Base-by-base conservation (phyloP, 1,284 basidiomycete genomes). In the Ustilago sp. region DNA sequence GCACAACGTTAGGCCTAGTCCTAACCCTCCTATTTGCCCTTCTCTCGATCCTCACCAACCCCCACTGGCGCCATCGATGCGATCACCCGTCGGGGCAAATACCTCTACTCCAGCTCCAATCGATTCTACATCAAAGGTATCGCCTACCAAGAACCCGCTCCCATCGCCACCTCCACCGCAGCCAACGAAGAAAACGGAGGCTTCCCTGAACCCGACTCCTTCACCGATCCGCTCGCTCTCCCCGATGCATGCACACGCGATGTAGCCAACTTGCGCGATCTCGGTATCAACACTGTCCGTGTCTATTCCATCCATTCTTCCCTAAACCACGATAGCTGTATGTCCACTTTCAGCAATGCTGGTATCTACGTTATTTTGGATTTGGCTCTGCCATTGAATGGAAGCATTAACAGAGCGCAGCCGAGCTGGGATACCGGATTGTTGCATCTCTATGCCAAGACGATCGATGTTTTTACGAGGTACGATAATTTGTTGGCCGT, bases 301-400 rank as follows among this genome's bases (percentile, higher is more conserved):
- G 92, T 92, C 4, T 83, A 83, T 58, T 76, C 72, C 55, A 93
- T 95, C 78, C 90, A 95, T 85, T 90, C 93, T 0, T 89, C 91
- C 35, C 87, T 91, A 68, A 91, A 95, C 86, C 94, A 97, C 80
- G 93, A 94, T 84, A 88, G 87, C 1, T 97, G 94, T 86, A 96
- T 97, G 94, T 87, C 87, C 53, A 87, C 90, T 8, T 89, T 97
- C 67, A 91, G 91, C 81, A 87, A 88, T 45, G 93, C 93, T 47
- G 92, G 92, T 45, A 96, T 96, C 74, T 96, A 96, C 86, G 90
- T 93, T 60, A 92, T 96, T 91, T 94, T 96, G 74, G 94, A 96
- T 86, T 88, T 96, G 55, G 90, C 93, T 1, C 88, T 94, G 11
- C 94, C 94, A 17, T 87, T 92, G 41, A 95, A 94, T 81, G 94